Percentiles rank a stretch among this genome's conserved stretches.
phyloP scores from a whole-genome alignment of 2,329 filamentous ascomycete genomes.

The Coniochaeta hoffmannii region DNA sequence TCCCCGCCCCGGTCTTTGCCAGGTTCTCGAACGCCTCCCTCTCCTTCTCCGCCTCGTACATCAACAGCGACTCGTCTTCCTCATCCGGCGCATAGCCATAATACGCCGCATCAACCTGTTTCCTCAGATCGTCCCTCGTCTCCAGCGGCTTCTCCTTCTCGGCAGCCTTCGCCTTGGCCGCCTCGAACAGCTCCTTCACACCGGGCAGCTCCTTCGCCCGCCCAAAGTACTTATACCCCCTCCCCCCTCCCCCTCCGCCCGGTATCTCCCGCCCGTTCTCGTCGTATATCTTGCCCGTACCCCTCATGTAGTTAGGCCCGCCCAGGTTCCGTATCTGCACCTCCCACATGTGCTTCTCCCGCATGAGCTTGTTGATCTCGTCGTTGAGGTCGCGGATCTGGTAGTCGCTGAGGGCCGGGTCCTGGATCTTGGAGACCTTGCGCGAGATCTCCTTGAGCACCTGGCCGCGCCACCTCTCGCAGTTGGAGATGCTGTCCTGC shows the following conservation, averaged over 20 bases:
- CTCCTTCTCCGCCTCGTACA: slow-evolving; percentile 79
- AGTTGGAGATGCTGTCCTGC: slow-evolving; percentile 73
- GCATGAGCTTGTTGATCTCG: slow-evolving; percentile 98
- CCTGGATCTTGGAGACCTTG: slow-evolving; percentile 95
- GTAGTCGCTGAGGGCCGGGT: slow-evolving; percentile 83
- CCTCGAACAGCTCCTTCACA: slow-evolving; percentile 93
- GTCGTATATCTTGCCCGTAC: slow-evolving; percentile 62
- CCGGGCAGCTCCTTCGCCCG: slow-evolving; percentile 83
- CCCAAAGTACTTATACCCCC: slow-evolving; percentile 92
- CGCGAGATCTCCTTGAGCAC: slow-evolving; percentile 95
- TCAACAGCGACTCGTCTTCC: slow-evolving; percentile 74
- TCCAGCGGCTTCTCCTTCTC: slow-evolving; percentile 57
- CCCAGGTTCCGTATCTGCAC: slow-evolving; percentile 90
- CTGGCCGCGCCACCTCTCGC: slow-evolving; percentile 97
- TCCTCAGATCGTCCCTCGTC: slow-evolving; percentile 60
- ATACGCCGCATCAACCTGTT: slow-evolving; percentile 84
- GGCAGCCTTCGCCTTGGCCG: slow-evolving; percentile 52
- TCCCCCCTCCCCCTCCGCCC: slow-evolving; percentile 71
- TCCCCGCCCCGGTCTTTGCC: slow-evolving; percentile 38
- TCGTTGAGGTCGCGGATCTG: slow-evolving; percentile 97
- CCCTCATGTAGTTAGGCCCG: slow-evolving; percentile 94
- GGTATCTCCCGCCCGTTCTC: slow-evolving; percentile 65
- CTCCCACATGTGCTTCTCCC: slow-evolving; percentile 99
- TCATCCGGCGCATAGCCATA: slow-evolving; percentile 93
- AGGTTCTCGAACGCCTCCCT: slow-evolving; percentile 68